phyloP scores from a whole-genome alignment of 257 asterid genomes.

The Knoxia roxburghii region DNA sequence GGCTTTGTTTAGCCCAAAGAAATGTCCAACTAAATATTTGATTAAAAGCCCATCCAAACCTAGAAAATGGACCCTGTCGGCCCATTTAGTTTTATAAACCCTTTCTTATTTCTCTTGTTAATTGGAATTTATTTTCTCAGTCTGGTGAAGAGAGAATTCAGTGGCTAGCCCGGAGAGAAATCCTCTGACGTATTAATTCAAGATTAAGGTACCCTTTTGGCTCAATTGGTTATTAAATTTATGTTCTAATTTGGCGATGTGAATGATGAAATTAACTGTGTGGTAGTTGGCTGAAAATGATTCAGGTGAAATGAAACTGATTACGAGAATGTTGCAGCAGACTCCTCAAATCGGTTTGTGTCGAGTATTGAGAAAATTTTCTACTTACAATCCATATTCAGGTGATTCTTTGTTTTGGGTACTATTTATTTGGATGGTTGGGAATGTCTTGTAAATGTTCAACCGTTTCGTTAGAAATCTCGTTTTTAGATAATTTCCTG shows the following conservation, averaged over 20 bases:
- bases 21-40: too few relatives aligned
- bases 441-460: background rate
- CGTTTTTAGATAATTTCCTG: background rate
- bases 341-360: slow-evolving; percentile 32
- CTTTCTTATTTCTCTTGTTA: too few relatives aligned
- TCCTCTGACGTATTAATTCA: background rate
- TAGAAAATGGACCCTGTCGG: too few relatives aligned
- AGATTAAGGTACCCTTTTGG: background rate
- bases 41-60: too few relatives aligned
- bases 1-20: too few relatives aligned
- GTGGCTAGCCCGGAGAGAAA: background rate
- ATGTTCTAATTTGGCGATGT: background rate
- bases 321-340: slow-evolving; percentile 29
- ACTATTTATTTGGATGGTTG: background rate
- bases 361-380: slow-evolving; percentile 31
- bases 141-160: background rate
- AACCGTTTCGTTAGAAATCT: background rate
- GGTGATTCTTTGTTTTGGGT: slow-evolving; percentile 18
- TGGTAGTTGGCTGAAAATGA: background rate
- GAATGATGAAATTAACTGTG: background rate
- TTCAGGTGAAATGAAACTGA: slow-evolving; percentile 45
- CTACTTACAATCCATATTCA: slow-evolving; percentile 23
- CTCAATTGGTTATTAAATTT: background rate
- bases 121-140: too few relatives aligned
- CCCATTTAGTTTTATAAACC: too few relatives aligned